Base-by-base conservation (phyloP, 2,329 filamentous ascomycete genomes). In the Botrytis fragariae region DNA sequence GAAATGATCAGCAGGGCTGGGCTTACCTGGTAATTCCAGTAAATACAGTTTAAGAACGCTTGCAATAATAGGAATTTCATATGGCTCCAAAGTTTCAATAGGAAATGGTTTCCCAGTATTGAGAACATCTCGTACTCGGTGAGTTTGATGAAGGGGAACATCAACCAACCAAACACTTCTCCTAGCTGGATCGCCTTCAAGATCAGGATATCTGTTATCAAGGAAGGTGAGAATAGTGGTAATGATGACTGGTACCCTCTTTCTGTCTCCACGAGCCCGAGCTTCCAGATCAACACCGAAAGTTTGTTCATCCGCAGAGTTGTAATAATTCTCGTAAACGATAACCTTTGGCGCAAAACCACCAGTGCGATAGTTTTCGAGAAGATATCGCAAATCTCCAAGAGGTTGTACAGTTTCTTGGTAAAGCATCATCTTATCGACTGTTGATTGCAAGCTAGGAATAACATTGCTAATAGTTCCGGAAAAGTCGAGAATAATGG, bases 301-400 rank as follows among this genome's bases (percentile, higher is more conserved):
- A 0, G 94, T 97, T 87, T 98, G 95, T 81, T 98, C 95, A 82
- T 98, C 96, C 37, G 98, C 94, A 77, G 93, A 94, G 83, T 98
- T 98, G 86, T 99, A 99, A 84, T 99, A 99, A 82, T 98, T 99
- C 84, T 99, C 96, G 83, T 99, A 99, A 5, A 94, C 92, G 64
- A 94, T 90, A 42, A 98, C 95, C 79, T 90, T 95, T 14, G 96
- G 96, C 69, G 94, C 89, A 81, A 97, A 99, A 77, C 91, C 93
- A 76, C 96, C 96, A 10, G 96, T 99, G 76, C 95, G 92, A 84
- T 99, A 99, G 81, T 95, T 99, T 84, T 99, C 96, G 63, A 99
- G 87, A 74, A 99, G 88, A 82, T 98, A 99, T 76, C 96, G 89
- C 77, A 99, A 85, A 82, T 99, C 96, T 57, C 93, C 93, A 65